Percentiles rank a stretch among this genome's conserved stretches.
Conservation (phyloP, 352 stramenopile genomes). For the Phytophthora fragariae region DNA sequence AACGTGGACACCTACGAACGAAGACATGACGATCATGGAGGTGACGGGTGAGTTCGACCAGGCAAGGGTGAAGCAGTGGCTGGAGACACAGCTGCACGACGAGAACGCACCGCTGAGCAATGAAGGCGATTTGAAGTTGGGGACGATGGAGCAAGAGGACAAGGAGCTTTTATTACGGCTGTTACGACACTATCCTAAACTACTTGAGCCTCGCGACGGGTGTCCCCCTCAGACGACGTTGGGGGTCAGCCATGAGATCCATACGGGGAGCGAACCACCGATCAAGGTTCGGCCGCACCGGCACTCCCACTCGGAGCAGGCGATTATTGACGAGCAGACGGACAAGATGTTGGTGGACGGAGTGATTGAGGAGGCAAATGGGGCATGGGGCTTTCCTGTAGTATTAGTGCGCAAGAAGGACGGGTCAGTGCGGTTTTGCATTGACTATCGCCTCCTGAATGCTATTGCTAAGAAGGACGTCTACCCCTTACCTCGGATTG, state of each 20-base stretch:
- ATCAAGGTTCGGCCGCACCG: background rate
- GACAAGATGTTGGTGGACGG: background rate
- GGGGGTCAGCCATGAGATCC: background rate
- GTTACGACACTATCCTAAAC: background rate
- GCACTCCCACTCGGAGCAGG: background rate
- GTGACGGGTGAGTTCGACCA: background rate
- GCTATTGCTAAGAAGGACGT: background rate
- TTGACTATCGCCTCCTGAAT: background rate
- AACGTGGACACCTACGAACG: background rate
- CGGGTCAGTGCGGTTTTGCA: background rate
- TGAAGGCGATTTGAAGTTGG: background rate
- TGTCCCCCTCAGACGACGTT: too few species aligned
- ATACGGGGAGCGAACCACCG: background rate
- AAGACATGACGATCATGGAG: constrained; percentile 12
- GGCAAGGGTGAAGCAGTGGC: background rate
- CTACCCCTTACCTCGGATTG: background rate
- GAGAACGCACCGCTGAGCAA: background rate
- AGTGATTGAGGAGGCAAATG: background rate
- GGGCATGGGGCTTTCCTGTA: background rate
- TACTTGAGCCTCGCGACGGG: background rate
- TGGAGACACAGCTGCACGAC: background rate
- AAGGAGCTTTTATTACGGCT: background rate
- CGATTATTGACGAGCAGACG: background rate
- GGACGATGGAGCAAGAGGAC: background rate
- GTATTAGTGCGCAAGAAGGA: background rate